Evolutionary conservation across 345 rosid genomes (phyloP).

Genomic region (Salix exigua): DNA sequence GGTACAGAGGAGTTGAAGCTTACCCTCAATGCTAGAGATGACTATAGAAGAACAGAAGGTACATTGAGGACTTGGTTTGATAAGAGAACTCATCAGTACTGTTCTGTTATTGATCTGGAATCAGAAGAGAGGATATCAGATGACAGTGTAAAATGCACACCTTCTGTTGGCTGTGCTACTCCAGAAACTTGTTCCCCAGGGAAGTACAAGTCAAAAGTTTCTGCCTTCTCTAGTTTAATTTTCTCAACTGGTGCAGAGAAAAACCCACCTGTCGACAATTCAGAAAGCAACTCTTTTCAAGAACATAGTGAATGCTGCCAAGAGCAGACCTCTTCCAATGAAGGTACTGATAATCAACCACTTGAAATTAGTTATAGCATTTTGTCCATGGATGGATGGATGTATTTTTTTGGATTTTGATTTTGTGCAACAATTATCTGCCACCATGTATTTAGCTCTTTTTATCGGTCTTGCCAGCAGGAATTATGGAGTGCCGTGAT

Average conservation of each 20-base stretch:
- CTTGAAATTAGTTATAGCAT: not conserved
- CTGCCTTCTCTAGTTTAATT: constrained; percentile 15
- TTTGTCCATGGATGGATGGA: not conserved
- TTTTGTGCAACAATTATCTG: not conserved
- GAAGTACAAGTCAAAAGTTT: constrained; percentile 16
- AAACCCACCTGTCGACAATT: constrained; percentile 12
- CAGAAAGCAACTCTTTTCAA: constrained; percentile 14
- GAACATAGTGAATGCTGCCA: constrained; percentile 16
- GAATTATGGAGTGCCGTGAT: constrained; percentile 9
- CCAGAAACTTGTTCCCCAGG: constrained; percentile 4
- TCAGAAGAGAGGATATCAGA: constrained; percentile 14
- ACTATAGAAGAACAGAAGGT: constrained; percentile 13
- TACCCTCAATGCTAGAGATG: constrained; percentile 32
- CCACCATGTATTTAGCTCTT: not conserved
- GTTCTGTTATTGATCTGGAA: constrained; percentile 34
- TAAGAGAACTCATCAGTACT: constrained; percentile 15
- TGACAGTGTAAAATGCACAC: constrained; percentile 4
- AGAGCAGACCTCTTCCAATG: constrained; percentile 13
- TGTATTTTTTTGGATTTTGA: not conserved
- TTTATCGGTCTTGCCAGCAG: constrained; percentile 18
- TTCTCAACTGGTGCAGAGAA: constrained; percentile 18
- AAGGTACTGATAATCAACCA: constrained; percentile 22
- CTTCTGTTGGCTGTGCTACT: constrained; percentile 15
- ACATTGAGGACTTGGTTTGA: constrained; percentile 7
- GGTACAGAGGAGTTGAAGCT: constrained; percentile 35